Base-by-base conservation (phyloP, 768 basidiomycete species). In the Rubroboletus satanas region DNA sequence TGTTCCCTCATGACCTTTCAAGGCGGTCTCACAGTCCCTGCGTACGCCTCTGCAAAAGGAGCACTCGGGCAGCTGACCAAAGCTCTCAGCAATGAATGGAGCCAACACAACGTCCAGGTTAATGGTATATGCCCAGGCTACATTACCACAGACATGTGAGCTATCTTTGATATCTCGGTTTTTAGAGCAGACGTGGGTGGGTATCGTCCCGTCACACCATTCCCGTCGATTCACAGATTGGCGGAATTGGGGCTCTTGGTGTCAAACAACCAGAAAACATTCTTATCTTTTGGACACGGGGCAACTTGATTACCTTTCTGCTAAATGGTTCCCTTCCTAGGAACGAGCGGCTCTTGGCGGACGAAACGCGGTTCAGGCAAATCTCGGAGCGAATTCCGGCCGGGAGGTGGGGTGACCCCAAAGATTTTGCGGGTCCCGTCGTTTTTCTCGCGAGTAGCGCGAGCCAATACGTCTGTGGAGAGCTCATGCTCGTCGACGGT, bases 41-140 rank as follows among this genome's bases (percentile, higher is more conserved):
- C 94, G 11, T 96, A 96, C 66, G 90, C 93, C 2, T 84, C 94
- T 4, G 89, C 94, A 9, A 96, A 95, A 69, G 92, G 92, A 52
- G 91, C 90, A 18, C 76, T 92, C 32, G 89, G 88, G 10, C 87
- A 88, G 66, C 76, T 92, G 62, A 91, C 92, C 28, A 94, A 94
- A 73, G 88, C 93, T 3, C 82, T 96, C 64, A 85, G 87, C 63
- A 97, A 97, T 71, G 94, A 96, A 70, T 97, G 94, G 93, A 88
- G 89, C 56, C 79, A 80, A 64, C 82, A 90, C 63, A 92, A 91
- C 61, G 83, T 96, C 49, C 87, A 93, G 69, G 91, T 95, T 17
- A 94, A 95, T 66, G 88, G 81, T 23, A 89, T 96, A 60, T 86
- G 85, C 60, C 92, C 92, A 31, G 93, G 92, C 32, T 94, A 93